Evolutionary conservation across 164 flowering plant species (phyloP).

Genomic region (Tetracentron sinense): DNA sequence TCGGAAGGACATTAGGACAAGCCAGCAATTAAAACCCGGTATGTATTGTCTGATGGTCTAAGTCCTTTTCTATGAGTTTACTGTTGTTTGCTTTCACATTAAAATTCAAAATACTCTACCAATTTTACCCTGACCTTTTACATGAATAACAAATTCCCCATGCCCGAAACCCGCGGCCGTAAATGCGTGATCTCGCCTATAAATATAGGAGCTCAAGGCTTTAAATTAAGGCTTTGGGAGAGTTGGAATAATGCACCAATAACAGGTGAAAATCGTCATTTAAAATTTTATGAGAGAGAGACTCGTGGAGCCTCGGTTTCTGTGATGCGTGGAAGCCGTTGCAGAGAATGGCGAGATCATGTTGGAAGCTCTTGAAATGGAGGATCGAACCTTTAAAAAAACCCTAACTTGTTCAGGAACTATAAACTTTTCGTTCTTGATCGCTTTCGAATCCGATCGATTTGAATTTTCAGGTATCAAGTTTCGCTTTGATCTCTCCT

Average conservation of each 20-base stretch:
- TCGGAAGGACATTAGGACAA: too few species aligned
- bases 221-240: not conserved
- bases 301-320: constrained; percentile 40
- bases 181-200: too few species aligned
- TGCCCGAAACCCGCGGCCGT: too few species aligned
- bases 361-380: constrained; percentile 20
- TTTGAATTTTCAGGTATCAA: not conserved
- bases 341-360: constrained; percentile 29
- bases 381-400: constrained; percentile 7
- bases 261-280: not conserved
- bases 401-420: constrained; percentile 12
- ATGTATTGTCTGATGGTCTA: too few species aligned
- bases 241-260: not conserved
- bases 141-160: too few species aligned
- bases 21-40: too few species aligned
- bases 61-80: too few species aligned
- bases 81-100: too few species aligned
- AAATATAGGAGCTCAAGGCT: too few species aligned
- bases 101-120: too few species aligned
- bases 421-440: not conserved
- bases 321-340: constrained; percentile 48
- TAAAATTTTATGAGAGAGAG: constrained; percentile 9
- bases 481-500: not conserved
- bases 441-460: not conserved
- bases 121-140: too few species aligned